Evolutionary conservation across 352 stramenopile genomes (phyloP).

Genomic region (Pythium grandisporangium): DNA sequence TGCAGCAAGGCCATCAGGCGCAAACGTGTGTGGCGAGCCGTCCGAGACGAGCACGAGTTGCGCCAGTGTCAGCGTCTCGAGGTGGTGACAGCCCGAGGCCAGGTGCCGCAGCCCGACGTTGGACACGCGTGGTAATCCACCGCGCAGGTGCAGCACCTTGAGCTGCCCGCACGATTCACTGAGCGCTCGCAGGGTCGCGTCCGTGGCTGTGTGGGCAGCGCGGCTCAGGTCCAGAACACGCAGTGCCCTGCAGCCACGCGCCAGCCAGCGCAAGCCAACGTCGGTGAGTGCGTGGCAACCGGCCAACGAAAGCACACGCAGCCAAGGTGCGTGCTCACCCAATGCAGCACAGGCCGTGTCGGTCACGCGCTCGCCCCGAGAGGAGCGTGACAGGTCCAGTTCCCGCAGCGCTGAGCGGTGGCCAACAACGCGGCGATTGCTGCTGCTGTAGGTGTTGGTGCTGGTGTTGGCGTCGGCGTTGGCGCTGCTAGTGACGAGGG

Average conservation of each 20-base stretch:
- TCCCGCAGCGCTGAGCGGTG: no score
- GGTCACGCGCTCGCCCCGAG: conserved; percentile 78
- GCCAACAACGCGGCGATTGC: no score
- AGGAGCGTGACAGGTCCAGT: no score
- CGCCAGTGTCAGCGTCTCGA: conserved; percentile 63
- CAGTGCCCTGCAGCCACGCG: conserved; percentile 64
- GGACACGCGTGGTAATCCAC: conserved; percentile 70
- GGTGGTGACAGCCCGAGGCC: conserved; percentile 65
- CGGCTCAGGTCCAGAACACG: conserved; percentile 72
- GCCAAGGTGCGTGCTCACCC: conserved; percentile 37
- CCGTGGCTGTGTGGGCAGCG: conserved; percentile 81
- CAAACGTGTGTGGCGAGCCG: conserved; percentile 88
- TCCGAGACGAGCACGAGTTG: conserved; percentile 90
- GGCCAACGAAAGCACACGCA: conserved; percentile 57
- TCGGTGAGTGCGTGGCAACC: conserved; percentile 88
- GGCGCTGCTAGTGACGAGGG: conserved; percentile 56
- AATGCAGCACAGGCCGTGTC: conserved; percentile 84
- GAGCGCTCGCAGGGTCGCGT: conserved; percentile 49
- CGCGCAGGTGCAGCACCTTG: conserved; percentile 27
- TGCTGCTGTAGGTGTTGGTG: no score
- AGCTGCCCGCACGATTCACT: conserved; percentile 26
- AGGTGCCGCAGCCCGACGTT: conserved; percentile 83
- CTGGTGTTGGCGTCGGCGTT: conserved; percentile 43
- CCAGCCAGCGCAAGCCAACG: conserved; percentile 85
- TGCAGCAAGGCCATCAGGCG: conserved; percentile 86